phyloP scores from a whole-genome alignment of 202 grass and related monocot genomes.

The Dendrocalamus latiflorus region DNA sequence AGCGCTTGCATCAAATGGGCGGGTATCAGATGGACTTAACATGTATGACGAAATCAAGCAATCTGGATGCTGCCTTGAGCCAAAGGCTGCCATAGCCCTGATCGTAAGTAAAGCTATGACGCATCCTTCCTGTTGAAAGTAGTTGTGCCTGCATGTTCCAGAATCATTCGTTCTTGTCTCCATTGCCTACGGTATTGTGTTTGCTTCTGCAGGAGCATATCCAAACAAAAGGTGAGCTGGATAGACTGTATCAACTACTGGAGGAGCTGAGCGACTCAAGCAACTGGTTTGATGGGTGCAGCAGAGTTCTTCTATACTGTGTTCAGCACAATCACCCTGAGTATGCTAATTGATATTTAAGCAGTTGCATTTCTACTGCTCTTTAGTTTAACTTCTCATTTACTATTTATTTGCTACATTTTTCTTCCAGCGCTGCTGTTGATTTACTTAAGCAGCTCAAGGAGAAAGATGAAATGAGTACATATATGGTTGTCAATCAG shows the following conservation, averaged over 20 bases:
- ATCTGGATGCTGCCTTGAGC: slow-evolving; percentile 54
- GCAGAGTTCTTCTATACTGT: slow-evolving; percentile 70
- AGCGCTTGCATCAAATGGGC: slow-evolving; percentile 69
- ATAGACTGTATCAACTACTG: slow-evolving; percentile 63
- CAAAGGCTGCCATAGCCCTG: slow-evolving; percentile 59
- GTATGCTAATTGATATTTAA: slow-evolving; percentile 49
- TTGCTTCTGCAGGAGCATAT: slow-evolving; percentile 65
- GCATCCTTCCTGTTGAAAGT: slow-evolving; percentile 4
- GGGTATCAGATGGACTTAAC: slow-evolving; percentile 57
- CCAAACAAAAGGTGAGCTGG: slow-evolving; percentile 63
- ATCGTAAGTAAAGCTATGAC: slow-evolving; percentile 59
- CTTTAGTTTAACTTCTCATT: slow-evolving; percentile 19
- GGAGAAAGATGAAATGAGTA: slow-evolving; percentile 60
- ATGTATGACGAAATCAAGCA: slow-evolving; percentile 73
- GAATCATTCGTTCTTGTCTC: neutral
- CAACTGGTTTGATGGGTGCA: slow-evolving; percentile 72
- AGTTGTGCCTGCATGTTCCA: slow-evolving; percentile 10
- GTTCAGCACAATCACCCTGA: slow-evolving; percentile 53
- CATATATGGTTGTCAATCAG: slow-evolving; percentile 69
- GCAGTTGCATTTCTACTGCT: slow-evolving; percentile 27
- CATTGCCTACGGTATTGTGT: slow-evolving; percentile 9
- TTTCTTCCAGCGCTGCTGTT: slow-evolving; percentile 48
- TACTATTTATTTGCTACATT: slow-evolving; percentile 23
- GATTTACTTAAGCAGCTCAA: slow-evolving; percentile 71
- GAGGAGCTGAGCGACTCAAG: slow-evolving; percentile 61